A percentile compares a stretch with the other conserved stretches of the same genome.
Evolutionary conservation across 1,284 basidiomycete genomes (phyloP).

Genomic region (Vanrija sp.): DNA sequence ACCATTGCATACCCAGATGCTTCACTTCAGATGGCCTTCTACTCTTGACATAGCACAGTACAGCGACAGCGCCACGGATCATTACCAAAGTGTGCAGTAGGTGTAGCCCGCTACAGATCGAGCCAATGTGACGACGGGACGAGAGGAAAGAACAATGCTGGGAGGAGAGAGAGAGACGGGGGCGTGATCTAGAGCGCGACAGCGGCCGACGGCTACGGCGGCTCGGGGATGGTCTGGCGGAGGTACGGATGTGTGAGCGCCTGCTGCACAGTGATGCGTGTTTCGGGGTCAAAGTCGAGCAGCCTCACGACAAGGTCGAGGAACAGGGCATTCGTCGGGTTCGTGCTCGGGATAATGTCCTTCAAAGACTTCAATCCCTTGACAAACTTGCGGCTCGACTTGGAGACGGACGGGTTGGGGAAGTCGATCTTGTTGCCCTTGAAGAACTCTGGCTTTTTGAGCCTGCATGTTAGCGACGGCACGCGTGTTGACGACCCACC

Average conservation of each 20-base stretch:
- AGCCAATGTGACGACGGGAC: not conserved
- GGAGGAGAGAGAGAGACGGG: not conserved
- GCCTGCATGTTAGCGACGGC: slow-evolving; percentile 46
- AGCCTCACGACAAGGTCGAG: slow-evolving; percentile 80
- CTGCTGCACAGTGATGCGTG: slow-evolving; percentile 78
- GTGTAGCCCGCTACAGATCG: not conserved
- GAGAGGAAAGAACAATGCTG: not conserved
- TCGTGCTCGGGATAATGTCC: slow-evolving; percentile 76
- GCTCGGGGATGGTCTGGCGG: slow-evolving; percentile 18
- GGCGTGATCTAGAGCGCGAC: not conserved
- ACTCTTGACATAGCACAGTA: not conserved
- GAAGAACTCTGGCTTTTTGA: slow-evolving; percentile 83
- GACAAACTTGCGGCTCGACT: slow-evolving; percentile 91
- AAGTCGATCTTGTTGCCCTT: slow-evolving; percentile 81
- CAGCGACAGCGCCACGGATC: not conserved
- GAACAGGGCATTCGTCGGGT: slow-evolving; percentile 62
- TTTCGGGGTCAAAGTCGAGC: slow-evolving; percentile 84
- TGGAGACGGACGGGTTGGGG: slow-evolving; percentile 79
- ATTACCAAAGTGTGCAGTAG: too few species aligned
- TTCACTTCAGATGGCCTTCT: not conserved
- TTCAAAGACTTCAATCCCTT: slow-evolving; percentile 72
- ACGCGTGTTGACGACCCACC: slow-evolving; percentile 27
- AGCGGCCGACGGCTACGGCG: slow-evolving; percentile 1
- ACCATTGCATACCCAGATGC: too few species aligned
- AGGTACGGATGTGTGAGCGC: slow-evolving; percentile 87